A percentile compares a stretch with the other conserved stretches of the same genome.
phyloP scores from a whole-genome alignment of 768 basidiomycete genomes.

The Pleurotus eryngii region DNA sequence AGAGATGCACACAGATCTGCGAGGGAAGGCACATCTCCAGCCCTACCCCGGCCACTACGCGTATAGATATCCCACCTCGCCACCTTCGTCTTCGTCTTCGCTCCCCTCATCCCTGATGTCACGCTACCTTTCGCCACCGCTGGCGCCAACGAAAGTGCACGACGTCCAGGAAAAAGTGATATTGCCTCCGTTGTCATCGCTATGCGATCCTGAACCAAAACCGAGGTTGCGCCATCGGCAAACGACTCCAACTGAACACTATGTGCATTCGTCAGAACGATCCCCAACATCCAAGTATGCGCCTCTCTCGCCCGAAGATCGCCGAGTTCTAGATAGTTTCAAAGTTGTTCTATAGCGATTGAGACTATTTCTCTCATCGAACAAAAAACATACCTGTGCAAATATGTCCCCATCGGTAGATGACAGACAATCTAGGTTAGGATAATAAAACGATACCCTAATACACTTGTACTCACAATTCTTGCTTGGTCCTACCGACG shows the following conservation, averaged over 20 bases:
- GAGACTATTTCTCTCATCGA: not conserved
- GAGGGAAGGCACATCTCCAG: not conserved
- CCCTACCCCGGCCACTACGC: not conserved
- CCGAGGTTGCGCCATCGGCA: conserved; percentile 14
- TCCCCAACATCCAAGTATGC: conserved; percentile 27
- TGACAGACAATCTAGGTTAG: no score
- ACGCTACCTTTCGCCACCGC: conserved; percentile 7
- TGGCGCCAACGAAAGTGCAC: not conserved
- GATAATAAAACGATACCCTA: no score
- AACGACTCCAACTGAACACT: conserved; percentile 21
- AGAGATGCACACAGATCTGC: not conserved
- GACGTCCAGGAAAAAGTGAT: conserved; percentile 5
- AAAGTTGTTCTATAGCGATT: conserved; percentile 42
- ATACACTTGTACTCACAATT: no score
- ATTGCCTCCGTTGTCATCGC: conserved; percentile 19
- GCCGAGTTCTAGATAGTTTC: conserved; percentile 53
- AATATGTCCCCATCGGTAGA: conserved; percentile 2
- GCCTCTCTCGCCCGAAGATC: conserved; percentile 53
- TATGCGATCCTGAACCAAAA: conserved; percentile 14
- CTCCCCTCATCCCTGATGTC: conserved; percentile 10
- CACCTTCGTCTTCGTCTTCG: conserved; percentile 12
- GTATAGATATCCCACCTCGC: conserved; percentile 2
- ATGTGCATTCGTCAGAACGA: conserved; percentile 12
- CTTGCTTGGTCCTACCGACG: no score
- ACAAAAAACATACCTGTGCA: not conserved